A percentile compares a stretch with the other conserved stretches of the same genome.
Evolutionary conservation across 768 basidiomycete species (phyloP).

Genomic region (Polyporus arcularius): DNA sequence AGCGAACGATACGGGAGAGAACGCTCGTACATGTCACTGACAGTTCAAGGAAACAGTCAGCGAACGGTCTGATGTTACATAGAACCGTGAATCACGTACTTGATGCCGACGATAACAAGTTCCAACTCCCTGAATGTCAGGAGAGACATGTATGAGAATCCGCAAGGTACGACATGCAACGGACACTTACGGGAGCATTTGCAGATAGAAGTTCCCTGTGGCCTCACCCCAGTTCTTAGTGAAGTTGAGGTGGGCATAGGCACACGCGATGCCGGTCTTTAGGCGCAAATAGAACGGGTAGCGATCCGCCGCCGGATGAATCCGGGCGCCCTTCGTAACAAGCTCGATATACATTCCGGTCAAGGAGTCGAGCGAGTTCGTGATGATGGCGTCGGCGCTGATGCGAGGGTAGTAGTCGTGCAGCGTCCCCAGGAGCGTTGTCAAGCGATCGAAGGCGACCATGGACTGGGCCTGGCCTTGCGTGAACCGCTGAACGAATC

Average conservation of each 20-base stretch:
- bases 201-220: constrained; percentile 33
- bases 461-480: constrained; percentile 30
- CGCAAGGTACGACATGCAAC: too few relatives aligned
- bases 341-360: constrained; percentile 36
- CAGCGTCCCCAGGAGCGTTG: constrained; percentile 32
- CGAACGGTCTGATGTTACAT: too few relatives aligned
- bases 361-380: constrained; percentile 38
- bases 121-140: too few relatives aligned
- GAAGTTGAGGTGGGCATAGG: constrained; percentile 36
- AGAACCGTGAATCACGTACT: too few relatives aligned
- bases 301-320: constrained; percentile 24
- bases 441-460: constrained; percentile 36
- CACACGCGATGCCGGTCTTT: constrained; percentile 37
- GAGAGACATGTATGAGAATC: too few relatives aligned
- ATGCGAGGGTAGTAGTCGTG: constrained; percentile 31
- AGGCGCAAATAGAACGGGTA: constrained; percentile 31
- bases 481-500: constrained; percentile 39
- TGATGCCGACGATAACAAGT: neutral
- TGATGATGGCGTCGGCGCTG: constrained; percentile 26
- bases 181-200: constrained; percentile 36
- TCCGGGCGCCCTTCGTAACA: constrained; percentile 29
- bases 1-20: constrained; percentile 1
- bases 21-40: neutral
- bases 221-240: constrained; percentile 30
- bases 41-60: neutral